Conservation (phyloP, 2,329 filamentous ascomycete species). For the Phaeosphaeria sp. region DNA sequence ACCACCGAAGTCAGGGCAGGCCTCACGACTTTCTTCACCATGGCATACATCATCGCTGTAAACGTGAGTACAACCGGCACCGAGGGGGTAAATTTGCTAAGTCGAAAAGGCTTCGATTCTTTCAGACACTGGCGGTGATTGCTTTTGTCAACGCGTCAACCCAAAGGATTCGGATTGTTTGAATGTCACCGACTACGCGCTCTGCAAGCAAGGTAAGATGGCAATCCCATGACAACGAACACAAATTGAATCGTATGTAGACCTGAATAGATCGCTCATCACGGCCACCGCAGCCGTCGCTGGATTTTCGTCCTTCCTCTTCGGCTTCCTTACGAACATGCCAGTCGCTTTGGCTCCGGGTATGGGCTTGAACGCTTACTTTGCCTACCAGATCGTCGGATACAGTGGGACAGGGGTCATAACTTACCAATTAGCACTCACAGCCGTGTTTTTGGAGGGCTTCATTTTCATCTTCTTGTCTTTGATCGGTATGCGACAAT, state of each 20-base stretch:
- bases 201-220: slow-evolving; percentile 58
- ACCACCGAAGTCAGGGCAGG: slow-evolving; percentile 84
- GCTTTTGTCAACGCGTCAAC: slow-evolving; percentile 63
- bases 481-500: slow-evolving; percentile 81
- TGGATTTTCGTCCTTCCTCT: slow-evolving; percentile 76
- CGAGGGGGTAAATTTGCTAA: background rate
- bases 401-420: slow-evolving; percentile 75
- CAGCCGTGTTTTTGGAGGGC: slow-evolving; percentile 87
- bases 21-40: slow-evolving; percentile 69
- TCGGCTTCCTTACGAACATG: slow-evolving; percentile 83
- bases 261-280: slow-evolving; percentile 77
- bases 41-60: slow-evolving; percentile 51
- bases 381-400: slow-evolving; percentile 82
- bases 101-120: slow-evolving; percentile 43
- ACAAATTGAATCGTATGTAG: slow-evolving; percentile 23
- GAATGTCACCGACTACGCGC: slow-evolving; percentile 63
- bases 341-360: slow-evolving; percentile 50
- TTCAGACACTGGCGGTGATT: slow-evolving; percentile 74
- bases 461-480: slow-evolving; percentile 84
- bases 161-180: slow-evolving; percentile 60
- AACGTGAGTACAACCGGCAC: slow-evolving; percentile 24
- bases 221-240: background rate
- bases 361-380: slow-evolving; percentile 78
- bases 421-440: slow-evolving; percentile 77
- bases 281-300: slow-evolving; percentile 85